Evolutionary conservation across 768 basidiomycete genomes (phyloP).

Genomic region (Amanita subjunquillea): DNA sequence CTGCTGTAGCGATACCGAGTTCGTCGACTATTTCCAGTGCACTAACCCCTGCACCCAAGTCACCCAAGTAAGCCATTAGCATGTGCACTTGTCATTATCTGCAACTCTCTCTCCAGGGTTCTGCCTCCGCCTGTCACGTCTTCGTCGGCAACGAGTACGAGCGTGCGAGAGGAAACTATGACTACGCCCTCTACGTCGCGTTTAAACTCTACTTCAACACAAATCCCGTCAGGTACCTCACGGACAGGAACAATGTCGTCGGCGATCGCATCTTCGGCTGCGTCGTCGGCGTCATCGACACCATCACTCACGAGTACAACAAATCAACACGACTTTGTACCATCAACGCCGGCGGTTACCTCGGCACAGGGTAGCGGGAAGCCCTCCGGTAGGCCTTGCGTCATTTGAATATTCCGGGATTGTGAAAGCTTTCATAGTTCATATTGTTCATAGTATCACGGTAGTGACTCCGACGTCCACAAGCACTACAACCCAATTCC

Average conservation of each 20-base stretch:
- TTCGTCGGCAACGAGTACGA: neutral
- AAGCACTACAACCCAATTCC: conserved; percentile 29
- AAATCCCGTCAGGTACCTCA: neutral
- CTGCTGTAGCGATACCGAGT: neutral
- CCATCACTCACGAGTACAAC: neutral
- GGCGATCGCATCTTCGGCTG: neutral
- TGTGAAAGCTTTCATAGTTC: conserved; percentile 7
- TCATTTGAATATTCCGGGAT: neutral
- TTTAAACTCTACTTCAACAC: neutral
- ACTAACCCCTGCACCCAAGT: neutral
- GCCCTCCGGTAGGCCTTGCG: neutral
- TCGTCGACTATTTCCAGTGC: neutral
- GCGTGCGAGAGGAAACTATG: neutral
- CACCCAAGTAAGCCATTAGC: neutral
- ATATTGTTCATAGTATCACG: conserved; percentile 10
- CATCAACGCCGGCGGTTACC: neutral
- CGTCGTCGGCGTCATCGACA: neutral
- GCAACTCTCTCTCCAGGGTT: neutral
- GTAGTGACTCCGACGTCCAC: conserved; percentile 19
- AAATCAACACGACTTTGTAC: neutral
- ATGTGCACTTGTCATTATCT: neutral
- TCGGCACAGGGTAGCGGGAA: neutral
- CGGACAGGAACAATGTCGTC: neutral
- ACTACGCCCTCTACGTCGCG: neutral
- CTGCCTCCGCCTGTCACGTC: neutral